These are phyloP conservation scores for Eragrostis curvula DNA, from an alignment of 176 grass and related monocot genomes.

Conservation along the genomic window DNA sequence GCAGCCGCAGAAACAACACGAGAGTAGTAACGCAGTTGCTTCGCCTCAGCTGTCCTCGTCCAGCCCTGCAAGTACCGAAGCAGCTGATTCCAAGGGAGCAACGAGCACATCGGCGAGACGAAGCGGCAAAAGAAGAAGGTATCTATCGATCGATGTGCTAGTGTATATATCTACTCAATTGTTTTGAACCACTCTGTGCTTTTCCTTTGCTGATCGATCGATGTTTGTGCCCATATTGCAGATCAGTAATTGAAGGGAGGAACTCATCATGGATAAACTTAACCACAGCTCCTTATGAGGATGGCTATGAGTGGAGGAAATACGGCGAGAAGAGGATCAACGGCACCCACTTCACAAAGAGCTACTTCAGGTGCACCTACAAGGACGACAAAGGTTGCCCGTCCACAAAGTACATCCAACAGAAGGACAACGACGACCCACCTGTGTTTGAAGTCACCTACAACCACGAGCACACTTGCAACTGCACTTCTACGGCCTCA, in stretches of 20 bases:
- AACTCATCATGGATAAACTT: not conserved
- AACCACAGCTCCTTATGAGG: constrained; percentile 12
- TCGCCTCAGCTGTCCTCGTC: not conserved
- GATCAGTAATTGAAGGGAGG: not conserved
- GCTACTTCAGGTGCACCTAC: constrained; percentile 44
- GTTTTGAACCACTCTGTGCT: too few species aligned
- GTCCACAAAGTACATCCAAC: constrained; percentile 34
- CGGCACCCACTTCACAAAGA: constrained; percentile 21
- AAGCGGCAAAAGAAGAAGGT: constrained; percentile 33
- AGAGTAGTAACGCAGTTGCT: not conserved
- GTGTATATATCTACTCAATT: too few species aligned
- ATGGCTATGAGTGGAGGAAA: constrained; percentile 38
- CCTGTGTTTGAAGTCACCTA: constrained; percentile 35
- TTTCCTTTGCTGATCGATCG: not conserved
- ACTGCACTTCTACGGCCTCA: not conserved
- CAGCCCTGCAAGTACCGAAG: not conserved
- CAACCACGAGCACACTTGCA: constrained; percentile 35
- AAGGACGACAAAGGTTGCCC: constrained; percentile 18
- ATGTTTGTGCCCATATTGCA: not conserved
- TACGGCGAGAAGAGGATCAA: constrained; percentile 41
- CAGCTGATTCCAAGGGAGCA: not conserved
- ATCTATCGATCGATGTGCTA: too few species aligned
- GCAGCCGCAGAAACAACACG: not conserved
- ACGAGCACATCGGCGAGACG: not conserved
- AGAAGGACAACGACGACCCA: not conserved